Percentiles rank a stretch among this genome's conserved stretches.
These are phyloP conservation scores for Solanum pennellii DNA, from an alignment of 257 asterid genomes.

Conservation along the genomic window DNA sequence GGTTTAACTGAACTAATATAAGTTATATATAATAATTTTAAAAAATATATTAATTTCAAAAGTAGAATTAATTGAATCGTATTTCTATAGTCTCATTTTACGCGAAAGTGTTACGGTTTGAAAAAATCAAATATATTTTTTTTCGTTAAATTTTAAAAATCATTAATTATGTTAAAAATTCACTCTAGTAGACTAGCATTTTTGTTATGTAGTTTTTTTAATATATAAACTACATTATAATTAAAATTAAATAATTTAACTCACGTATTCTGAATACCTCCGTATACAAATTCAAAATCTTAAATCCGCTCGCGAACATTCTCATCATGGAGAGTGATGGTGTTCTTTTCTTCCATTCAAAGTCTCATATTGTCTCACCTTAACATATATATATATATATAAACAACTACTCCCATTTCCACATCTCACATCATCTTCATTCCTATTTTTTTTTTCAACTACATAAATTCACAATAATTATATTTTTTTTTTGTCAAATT, in stretches of 20 bases:
- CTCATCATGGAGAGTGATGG: background rate
- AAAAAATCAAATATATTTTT: fast-evolving
- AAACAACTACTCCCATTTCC: background rate
- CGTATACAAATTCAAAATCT: background rate
- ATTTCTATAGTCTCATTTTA: background rate
- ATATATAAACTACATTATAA: background rate
- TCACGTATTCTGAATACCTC: background rate
- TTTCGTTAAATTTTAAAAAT: background rate
- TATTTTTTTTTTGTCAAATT: background rate
- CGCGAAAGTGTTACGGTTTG: background rate
- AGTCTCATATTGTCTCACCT: background rate
- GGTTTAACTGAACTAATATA: background rate
- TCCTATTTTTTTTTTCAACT: background rate
- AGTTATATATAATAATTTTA: background rate
- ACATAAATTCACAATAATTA: background rate
- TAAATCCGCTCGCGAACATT: background rate
- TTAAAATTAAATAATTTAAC: background rate
- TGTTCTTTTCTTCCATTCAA: constrained; percentile 4
- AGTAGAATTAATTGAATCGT: background rate
- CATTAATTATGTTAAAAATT: background rate
- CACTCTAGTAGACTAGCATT: background rate
- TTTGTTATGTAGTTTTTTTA: background rate
- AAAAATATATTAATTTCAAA: background rate
- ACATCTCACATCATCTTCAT: background rate
- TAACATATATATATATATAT: background rate